Evolutionary conservation across 73 alveolate species (phyloP).

Genomic region (Symbiodinium natans): DNA sequence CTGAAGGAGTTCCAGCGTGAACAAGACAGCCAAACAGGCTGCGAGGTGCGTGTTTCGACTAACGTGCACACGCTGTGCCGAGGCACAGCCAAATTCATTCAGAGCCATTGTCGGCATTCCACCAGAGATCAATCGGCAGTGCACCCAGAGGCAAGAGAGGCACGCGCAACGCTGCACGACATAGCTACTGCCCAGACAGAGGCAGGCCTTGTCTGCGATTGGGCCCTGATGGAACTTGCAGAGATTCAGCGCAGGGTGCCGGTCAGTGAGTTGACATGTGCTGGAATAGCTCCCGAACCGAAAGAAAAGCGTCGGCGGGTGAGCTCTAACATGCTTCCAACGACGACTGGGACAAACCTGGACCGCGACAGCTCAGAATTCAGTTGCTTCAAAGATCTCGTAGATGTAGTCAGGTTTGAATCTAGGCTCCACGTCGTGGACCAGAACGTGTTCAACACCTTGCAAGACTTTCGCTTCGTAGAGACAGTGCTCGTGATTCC

Average conservation of each 20-base stretch:
- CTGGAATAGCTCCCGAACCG: neutral
- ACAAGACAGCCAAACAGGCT: neutral
- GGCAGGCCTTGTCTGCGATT: neutral
- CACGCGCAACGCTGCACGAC: neutral
- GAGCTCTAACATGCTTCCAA: neutral
- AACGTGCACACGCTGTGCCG: constrained; percentile 16
- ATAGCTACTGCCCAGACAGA: neutral
- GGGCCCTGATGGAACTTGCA: neutral
- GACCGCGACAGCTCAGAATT: too few relatives aligned
- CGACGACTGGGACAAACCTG: neutral
- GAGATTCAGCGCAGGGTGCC: constrained; percentile 7
- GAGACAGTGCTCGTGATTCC: constrained; percentile 46
- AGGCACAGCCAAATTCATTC: constrained; percentile 50
- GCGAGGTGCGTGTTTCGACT: neutral
- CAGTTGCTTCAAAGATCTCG: neutral
- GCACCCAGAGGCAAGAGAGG: neutral
- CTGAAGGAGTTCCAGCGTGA: constrained; percentile 28
- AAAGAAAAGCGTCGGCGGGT: neutral
- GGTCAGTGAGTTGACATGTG: neutral
- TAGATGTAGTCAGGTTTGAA: neutral
- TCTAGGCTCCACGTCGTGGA: neutral
- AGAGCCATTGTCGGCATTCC: neutral
- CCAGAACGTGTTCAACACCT: neutral
- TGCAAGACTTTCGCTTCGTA: neutral
- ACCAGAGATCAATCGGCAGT: neutral